Evolutionary conservation across 148 eudicot genomes (phyloP).

Genomic region (Dysphania ambrosioides): DNA sequence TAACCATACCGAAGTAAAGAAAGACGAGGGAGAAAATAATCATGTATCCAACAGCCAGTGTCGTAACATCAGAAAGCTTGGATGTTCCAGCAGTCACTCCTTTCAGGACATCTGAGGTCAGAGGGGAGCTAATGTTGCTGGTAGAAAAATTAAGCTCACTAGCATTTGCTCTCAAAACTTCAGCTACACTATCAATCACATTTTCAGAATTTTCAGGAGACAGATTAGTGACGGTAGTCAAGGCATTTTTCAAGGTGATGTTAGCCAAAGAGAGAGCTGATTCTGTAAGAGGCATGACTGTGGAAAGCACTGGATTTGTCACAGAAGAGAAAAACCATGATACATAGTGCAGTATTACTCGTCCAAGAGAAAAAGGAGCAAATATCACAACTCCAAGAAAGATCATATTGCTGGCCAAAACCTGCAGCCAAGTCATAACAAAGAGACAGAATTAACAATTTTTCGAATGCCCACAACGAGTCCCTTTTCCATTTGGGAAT

Average conservation of each 20-base stretch:
- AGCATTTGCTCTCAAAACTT: constrained; percentile 53
- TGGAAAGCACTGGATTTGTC: constrained; percentile 57
- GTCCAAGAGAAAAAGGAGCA: constrained; percentile 87
- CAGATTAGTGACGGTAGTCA: constrained; percentile 68
- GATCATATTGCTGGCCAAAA: constrained; percentile 95
- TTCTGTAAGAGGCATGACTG: constrained; percentile 72
- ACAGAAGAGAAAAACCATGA: constrained; percentile 77
- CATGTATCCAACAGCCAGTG: constrained; percentile 93
- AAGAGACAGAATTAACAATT: background rate
- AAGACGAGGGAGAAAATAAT: constrained; percentile 73
- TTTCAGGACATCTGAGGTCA: constrained; percentile 56
- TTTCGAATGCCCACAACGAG: background rate
- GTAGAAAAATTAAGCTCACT: constrained; percentile 51
- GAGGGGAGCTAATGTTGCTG: constrained; percentile 42
- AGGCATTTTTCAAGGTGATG: constrained; percentile 74
- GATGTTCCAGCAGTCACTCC: constrained; percentile 65
- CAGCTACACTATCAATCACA: constrained; percentile 55
- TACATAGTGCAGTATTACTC: constrained; percentile 64
- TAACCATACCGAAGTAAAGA: constrained; percentile 76
- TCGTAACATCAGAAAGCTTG: constrained; percentile 84
- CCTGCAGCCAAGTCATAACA: constrained; percentile 50
- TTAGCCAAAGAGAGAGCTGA: constrained; percentile 83
- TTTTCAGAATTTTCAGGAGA: constrained; percentile 54
- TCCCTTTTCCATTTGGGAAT: background rate
- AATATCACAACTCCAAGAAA: constrained; percentile 89